Base-by-base conservation (phyloP, 2,329 filamentous ascomycete genomes). In the Venturia pyrina region DNA sequence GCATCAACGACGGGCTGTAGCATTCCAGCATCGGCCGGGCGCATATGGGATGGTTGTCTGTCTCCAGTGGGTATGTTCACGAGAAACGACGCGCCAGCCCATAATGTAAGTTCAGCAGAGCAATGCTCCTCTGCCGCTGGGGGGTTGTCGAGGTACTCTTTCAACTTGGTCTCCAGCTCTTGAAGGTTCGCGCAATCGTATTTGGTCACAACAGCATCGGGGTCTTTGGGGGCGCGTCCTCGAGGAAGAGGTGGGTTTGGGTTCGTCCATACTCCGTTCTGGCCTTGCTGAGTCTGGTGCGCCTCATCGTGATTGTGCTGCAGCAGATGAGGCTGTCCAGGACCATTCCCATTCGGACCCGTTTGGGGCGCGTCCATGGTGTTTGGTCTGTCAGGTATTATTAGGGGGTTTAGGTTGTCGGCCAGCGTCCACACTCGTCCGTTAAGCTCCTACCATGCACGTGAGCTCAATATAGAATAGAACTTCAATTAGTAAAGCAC, bases 21-120 rank as follows among this genome's bases (percentile, higher is more conserved):
- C 44, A 59, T 41, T 21, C 50, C 40, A 13, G 37, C 56, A 43
- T 59, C 48, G 5, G 24, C 32, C 11, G 32, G 21, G 28, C 34
- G 43, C 5, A 28, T 37, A 21, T 63, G 40, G 19, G 62, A 56
- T 2, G 40, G 53, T 37, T 24, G 43, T 11, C 19, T 15, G 32
- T 43, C 19, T 5, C 17, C 43, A 13, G 43, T 13, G 19, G 41
- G 60, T 17, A 67, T 40, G 48, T 48, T 59, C 3, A 76, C 75
- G 59, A 73, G 66, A 68, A 77, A 77, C 66, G 67, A 71, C 32
- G 75, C 71, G 66, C 73, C 74, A 32, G 73, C 73, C 74, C 74
- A 77, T 65, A 77, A 75, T 66, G 71, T 73, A 24, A 77, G 68
- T 69, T 76, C 74, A 65, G 74, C 75, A 61, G 75, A 73, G 62